Base-by-base conservation (phyloP, 352 stramenopile species). In the Phytophthora capsici region DNA sequence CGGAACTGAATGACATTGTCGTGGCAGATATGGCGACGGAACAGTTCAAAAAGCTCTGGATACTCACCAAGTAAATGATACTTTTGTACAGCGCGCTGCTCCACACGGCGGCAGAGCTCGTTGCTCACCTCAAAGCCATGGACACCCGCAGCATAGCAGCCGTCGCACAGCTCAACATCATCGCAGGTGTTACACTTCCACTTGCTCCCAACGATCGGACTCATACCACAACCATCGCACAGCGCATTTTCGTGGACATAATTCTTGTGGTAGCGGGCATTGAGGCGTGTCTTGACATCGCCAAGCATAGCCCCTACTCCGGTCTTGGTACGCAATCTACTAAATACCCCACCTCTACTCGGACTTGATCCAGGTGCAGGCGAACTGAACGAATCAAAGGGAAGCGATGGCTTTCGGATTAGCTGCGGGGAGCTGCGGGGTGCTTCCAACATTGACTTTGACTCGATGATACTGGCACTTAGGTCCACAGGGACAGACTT, bases 121-220 rank as follows among this genome's bases (percentile, higher is more conserved):
- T 82, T 81, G 60, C 72, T 90, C 41, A 89, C 69, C 46, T 94
- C 86, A 28, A 82, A 88, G 16, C 86, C 86, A 46, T 95, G 86
- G 19, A 89, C 62, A 0, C 86, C 86, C 7, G 69, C 57, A 19
- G 68, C 58, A 51, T 95, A 95, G 80, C 86, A 95, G 14, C 46
- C 34, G 26, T 89, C 77, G 45, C 86, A 95, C 9, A 95, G 49
- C 28, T 91, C 77, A 41, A 79, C 88, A 61, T 77, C 86, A 44
- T 82, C 82, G 50, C 86, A 95, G 25, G 70, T 82, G 45, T 80
- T 90, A 60, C 86, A 94, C 36, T 84, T 89, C 78, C 82, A 94
- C 62, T 84, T 88, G 40, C 77, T 72, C 17, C 84, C 86, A 16
- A 92, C 66, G 63, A 95, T 95, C 14, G 86, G 86, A 32, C 76